Percentiles rank a stretch among this genome's conserved stretches.
These are phyloP conservation scores for Russula compacta DNA, from an alignment of 768 basidiomycete genomes.

Conservation along the genomic window DNA sequence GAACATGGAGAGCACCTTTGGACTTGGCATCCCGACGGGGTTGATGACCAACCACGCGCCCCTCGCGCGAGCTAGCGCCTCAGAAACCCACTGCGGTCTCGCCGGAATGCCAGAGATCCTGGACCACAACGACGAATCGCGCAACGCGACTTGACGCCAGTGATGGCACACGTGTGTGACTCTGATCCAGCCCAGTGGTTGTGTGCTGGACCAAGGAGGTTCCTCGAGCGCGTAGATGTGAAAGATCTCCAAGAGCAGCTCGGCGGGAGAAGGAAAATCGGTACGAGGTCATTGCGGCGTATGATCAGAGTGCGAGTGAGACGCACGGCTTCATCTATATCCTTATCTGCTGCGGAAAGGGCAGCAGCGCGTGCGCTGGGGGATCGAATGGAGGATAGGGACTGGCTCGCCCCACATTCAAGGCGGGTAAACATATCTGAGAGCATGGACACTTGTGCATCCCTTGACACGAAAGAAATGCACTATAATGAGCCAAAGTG, in stretches of 20 bases:
- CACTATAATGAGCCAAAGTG: not conserved
- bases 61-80: not conserved
- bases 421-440: not conserved
- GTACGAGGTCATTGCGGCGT: conserved; percentile 4
- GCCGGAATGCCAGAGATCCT: not conserved
- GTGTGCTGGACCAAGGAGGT: too few species aligned
- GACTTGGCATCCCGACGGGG: not conserved
- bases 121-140: conserved; percentile 4
- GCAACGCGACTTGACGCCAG: conserved; percentile 12
- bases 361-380: not conserved
- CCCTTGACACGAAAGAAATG: not conserved
- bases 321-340: not conserved
- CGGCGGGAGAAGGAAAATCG: conserved; percentile 12
- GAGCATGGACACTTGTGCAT: not conserved
- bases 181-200: not conserved
- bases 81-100: not conserved
- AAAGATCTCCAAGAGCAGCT: conserved; percentile 11
- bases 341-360: not conserved
- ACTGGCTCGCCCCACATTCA: not conserved
- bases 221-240: not conserved
- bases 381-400: not conserved
- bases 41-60: not conserved
- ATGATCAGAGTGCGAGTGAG: not conserved
- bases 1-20: not conserved
- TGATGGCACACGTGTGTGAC: conserved; percentile 13